phyloP scores from a whole-genome alignment of 1,284 basidiomycete genomes.

The Boletus smithii region DNA sequence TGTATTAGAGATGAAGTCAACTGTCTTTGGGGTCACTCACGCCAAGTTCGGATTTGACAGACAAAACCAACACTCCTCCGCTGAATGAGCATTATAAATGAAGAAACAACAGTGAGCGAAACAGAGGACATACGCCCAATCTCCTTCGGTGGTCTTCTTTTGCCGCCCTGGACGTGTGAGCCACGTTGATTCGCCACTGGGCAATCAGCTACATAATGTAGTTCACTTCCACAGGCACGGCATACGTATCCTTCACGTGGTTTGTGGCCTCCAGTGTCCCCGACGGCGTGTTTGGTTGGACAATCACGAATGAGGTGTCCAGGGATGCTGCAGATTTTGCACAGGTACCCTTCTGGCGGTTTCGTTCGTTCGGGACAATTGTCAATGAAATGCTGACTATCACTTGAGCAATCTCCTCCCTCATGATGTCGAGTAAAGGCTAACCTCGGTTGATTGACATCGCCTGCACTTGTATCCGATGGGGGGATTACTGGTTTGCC shows the following conservation, averaged over 20 bases:
- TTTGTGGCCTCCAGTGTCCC: constrained; percentile 75
- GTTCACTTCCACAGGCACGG: constrained; percentile 80
- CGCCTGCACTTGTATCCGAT: constrained; percentile 72
- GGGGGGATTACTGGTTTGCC: constrained; percentile 56
- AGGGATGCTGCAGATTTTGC: constrained; percentile 75
- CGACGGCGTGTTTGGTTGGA: constrained; percentile 69
- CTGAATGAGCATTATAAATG: constrained; percentile 37
- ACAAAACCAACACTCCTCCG: constrained; percentile 95
- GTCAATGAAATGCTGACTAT: constrained; percentile 66
- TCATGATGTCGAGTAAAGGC: constrained; percentile 11
- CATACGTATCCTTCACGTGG: constrained; percentile 83
- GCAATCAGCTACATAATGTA: constrained; percentile 85
- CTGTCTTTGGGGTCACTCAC: constrained; percentile 43
- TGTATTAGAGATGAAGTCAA: constrained; percentile 8
- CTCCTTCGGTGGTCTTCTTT: constrained; percentile 67
- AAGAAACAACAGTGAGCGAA: neutral
- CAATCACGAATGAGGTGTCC: constrained; percentile 88
- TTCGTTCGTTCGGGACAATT: constrained; percentile 70
- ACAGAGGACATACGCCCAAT: constrained; percentile 61
- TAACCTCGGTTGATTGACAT: constrained; percentile 72
- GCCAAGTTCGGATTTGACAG: constrained; percentile 87
- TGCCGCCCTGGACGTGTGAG: constrained; percentile 39
- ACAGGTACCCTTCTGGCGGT: constrained; percentile 83
- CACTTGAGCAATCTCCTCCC: constrained; percentile 7
- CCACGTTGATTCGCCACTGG: constrained; percentile 54